Evolutionary conservation across 2,329 filamentous ascomycete genomes (phyloP).

Genomic region (Xylariales sp.): DNA sequence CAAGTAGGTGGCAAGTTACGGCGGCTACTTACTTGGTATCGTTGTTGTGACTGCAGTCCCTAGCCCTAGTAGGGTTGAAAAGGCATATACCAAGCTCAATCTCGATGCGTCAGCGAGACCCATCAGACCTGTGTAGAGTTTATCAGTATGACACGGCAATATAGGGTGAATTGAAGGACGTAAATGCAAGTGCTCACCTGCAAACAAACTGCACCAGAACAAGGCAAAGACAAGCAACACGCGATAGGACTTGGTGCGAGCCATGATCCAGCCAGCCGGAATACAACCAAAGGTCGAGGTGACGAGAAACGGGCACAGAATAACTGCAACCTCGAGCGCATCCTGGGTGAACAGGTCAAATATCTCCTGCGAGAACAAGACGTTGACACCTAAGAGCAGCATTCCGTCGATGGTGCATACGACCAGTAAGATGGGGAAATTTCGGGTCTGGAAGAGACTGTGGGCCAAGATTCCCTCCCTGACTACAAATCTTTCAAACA

Average conservation of each 20-base stretch:
- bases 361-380: constrained; percentile 5
- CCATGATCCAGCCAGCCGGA: constrained; percentile 2
- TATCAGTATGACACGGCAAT: too few relatives aligned
- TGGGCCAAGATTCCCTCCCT: constrained; percentile 5
- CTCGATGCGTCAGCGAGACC: not conserved
- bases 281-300: constrained; percentile 5
- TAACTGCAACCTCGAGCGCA: not conserved
- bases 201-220: constrained; percentile 7
- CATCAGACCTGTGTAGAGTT: constrained; percentile 3
- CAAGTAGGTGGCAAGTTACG: not conserved
- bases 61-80: not conserved
- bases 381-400: constrained; percentile 5
- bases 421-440: constrained; percentile 3
- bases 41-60: constrained; percentile 6
- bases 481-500: constrained; percentile 5
- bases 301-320: constrained; percentile 1
- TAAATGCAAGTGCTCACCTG: too few relatives aligned
- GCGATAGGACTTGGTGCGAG: constrained; percentile 2
- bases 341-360: constrained; percentile 3
- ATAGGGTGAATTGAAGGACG: too few relatives aligned
- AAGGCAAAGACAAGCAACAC: not conserved
- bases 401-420: constrained; percentile 4
- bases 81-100: constrained; percentile 4
- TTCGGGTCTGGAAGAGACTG: constrained; percentile 1
- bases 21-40: not conserved